Base-by-base conservation (phyloP, 2,329 filamentous ascomycete species). In the Aspergillus neoniger region DNA sequence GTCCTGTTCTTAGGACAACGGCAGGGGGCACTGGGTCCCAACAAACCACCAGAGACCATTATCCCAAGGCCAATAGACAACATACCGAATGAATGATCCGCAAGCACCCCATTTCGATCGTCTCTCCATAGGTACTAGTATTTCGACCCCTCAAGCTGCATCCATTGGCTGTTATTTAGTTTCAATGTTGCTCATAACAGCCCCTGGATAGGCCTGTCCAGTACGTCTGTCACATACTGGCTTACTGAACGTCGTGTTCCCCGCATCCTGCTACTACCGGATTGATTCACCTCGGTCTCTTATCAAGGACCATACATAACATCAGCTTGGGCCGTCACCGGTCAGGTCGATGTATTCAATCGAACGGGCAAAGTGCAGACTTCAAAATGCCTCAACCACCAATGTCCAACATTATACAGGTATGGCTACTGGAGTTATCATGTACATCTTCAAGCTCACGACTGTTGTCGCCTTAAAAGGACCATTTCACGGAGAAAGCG, bases 311-410 rank as follows among this genome's bases (percentile, higher is more conserved):
- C 41, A 25, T 25, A 25, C 23, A 7, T 2, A 44, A 8, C 9
- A 76, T 77, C 74, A 76, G 73, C 61, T 64, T 76, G 58, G 67
- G 76, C 67, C 73, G 71, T 48, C 71, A 74, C 52, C 55, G 74
- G 61, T 58, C 62, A 41, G 55, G 61, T 51, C 65, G 52, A 49
- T 63, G 66, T 54, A 61, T 68, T 41, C 67, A 67, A 55, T 44
- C 64, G 39, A 61, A 69, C 28, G 47, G 56, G 55, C 68, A 69
- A 28, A 63, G 60, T 38, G 17, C 65, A 21, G 57, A 72, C 38
- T 59, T 66, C 23, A 63, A 43, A 10, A 47, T 73, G 9, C 43
- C 70, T 25, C 70, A 66, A 38, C 58, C 73, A 25, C 56, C 69
- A 17, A 50, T 66, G 14, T 62, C 69, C 7, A 58, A 51, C 49